Conservation (phyloP, 148 eudicot genomes). For the Mesembryanthemum crystallinum region DNA sequence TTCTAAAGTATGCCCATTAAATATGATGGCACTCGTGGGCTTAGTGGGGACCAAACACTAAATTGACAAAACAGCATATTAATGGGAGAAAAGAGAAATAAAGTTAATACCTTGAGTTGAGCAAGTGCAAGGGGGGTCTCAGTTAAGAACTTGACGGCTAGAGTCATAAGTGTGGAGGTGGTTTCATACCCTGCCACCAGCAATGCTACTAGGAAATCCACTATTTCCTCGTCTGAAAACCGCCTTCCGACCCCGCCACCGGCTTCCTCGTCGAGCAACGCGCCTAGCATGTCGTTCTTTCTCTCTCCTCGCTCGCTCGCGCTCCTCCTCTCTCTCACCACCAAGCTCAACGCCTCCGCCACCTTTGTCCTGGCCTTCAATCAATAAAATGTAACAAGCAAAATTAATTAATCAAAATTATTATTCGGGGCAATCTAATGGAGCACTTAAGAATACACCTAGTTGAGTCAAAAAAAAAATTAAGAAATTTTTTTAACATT, state of each 20-base stretch:
- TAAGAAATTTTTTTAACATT: too few relatives aligned
- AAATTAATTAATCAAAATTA: neutral
- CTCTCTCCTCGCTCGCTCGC: conserved; percentile 66
- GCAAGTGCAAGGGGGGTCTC: conserved; percentile 84
- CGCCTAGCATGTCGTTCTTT: conserved; percentile 82
- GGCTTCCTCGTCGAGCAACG: conserved; percentile 72
- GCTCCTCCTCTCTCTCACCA: conserved; percentile 68
- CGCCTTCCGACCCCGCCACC: conserved; percentile 33
- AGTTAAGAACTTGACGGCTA: conserved; percentile 83
- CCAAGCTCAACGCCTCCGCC: conserved; percentile 73
- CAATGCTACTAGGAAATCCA: conserved; percentile 78
- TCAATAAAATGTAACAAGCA: neutral
- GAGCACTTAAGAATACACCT: too few relatives aligned
- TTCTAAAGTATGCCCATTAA: conserved; percentile 21
- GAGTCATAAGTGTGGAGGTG: conserved; percentile 86
- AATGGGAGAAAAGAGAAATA: conserved; percentile 6
- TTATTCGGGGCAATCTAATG: neutral
- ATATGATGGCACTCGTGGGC: conserved; percentile 34
- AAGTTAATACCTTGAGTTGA: conserved; percentile 61
- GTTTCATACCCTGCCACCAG: conserved; percentile 96
- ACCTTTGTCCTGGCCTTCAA: conserved; percentile 83
- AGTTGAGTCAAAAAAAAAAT: too few relatives aligned
- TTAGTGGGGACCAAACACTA: conserved; percentile 24
- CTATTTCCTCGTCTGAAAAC: conserved; percentile 87
- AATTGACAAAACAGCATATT: conserved; percentile 5